Conservation (phyloP, 2,329 filamentous ascomycete species). For the Acephala macrosclerotiorum region DNA sequence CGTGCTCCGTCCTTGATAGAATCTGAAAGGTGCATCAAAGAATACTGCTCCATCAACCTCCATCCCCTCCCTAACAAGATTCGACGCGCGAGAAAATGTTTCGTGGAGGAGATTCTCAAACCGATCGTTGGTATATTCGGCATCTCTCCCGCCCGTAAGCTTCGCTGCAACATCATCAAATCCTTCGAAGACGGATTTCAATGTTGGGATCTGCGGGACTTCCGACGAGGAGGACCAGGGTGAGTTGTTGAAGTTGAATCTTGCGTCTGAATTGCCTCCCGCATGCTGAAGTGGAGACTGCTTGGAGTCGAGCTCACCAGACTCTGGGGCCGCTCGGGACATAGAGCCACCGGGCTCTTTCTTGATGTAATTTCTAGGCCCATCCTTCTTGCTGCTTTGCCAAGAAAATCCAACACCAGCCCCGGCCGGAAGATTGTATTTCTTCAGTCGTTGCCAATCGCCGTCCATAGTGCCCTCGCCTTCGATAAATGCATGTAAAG, state of each 20-base stretch:
- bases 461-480: constrained; percentile 44
- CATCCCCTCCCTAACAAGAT: constrained; percentile 40
- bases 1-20: constrained; percentile 37
- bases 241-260: constrained; percentile 34
- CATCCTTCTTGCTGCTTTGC: constrained; percentile 34
- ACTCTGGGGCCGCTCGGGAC: not conserved
- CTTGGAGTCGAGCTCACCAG: not conserved
- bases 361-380: constrained; percentile 17
- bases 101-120: constrained; percentile 33
- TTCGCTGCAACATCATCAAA: constrained; percentile 20
- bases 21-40: constrained; percentile 38
- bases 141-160: constrained; percentile 22
- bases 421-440: constrained; percentile 33
- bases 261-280: constrained; percentile 18
- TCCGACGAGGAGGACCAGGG: constrained; percentile 34
- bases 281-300: constrained; percentile 35
- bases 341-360: constrained; percentile 11
- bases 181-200: constrained; percentile 30
- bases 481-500: constrained; percentile 60
- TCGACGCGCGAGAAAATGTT: constrained; percentile 40
- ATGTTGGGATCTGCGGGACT: constrained; percentile 20
- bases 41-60: constrained; percentile 40
- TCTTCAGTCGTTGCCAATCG: constrained; percentile 36
- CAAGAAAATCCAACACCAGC: constrained; percentile 35
- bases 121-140: constrained; percentile 29